Evolutionary conservation across 2,329 filamentous ascomycete species (phyloP), one percentile per base, ranked within the genome.

Genomic region (Aschersonia sp.): DNA sequence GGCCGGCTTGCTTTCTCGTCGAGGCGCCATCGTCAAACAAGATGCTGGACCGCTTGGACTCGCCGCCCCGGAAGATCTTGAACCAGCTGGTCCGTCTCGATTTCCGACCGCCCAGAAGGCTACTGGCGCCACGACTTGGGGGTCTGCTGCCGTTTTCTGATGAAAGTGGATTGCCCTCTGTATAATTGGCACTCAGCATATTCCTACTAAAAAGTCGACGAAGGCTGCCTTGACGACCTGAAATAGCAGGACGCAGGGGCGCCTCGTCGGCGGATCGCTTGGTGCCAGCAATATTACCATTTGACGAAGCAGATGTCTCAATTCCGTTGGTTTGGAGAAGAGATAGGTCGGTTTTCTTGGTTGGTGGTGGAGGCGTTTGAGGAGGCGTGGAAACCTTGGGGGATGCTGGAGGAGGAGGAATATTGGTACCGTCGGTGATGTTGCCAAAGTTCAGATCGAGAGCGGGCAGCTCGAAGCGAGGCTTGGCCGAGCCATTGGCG

Each of bases 41-140:
- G 49, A 69, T 57, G 56, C 68, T 72, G 43, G 66, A 56, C 41
- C 72, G 71, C 54, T 61, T 60, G 42, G 58, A 51, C 14, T 65
- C 62, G 46, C 64, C 60, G 47, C 58, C 59, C 49, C 72, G 68
- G 55, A 79, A 65, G 49, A 75, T 69, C 54, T 70, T 69, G 55
- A 80, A 79, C 75, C 75, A 80, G 56, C 76, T 79, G 55, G 66
- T 65, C 50, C 76, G 72, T 59, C 69, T 78, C 51, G 70, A 61
- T 59, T 74, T 77, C 55, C 69, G 72, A 33, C 75, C 72, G 55
- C 74, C 73, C 53, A 68, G 52, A 47, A 72, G 58, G 55, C 71
- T 73, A 51, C 60, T 65, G 48, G 68, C 67, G 52, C 70, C 68
- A 51, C 70, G 72, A 60, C 74, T 79, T 46, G 64, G 64, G 5